A percentile compares a stretch with the other conserved stretches of the same genome.
Evolutionary conservation across 441 rosid species (phyloP).

Genomic region (Pelargonium fulgidum): DNA sequence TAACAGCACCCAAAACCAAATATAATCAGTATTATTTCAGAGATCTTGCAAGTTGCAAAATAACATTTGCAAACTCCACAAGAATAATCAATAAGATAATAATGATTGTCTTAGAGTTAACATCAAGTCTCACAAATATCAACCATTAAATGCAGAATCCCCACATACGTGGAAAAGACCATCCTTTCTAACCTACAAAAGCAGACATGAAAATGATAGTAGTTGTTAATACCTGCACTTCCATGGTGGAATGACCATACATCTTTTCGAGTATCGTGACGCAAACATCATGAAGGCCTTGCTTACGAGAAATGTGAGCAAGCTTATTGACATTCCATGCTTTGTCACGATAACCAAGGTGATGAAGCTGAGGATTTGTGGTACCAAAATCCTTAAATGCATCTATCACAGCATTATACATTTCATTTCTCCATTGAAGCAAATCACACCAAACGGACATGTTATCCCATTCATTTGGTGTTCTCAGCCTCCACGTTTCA

Average conservation of each 20-base stretch:
- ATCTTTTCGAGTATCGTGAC: conserved; percentile 86
- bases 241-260: conserved; percentile 98
- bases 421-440: conserved; percentile 98
- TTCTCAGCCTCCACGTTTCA: conserved; percentile 95
- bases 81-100: not conserved
- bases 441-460: conserved; percentile 96
- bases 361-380: conserved; percentile 81
- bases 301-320: conserved; percentile 92
- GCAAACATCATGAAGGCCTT: conserved; percentile 92
- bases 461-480: conserved; percentile 97
- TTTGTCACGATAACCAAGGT: conserved; percentile 96
- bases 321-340: conserved; percentile 99
- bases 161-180: not conserved
- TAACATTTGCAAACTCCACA: not conserved
- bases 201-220: not conserved
- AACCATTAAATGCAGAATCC: not conserved
- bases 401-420: conserved; percentile 83
- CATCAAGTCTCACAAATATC: not conserved
- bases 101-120: not conserved
- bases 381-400: conserved; percentile 76
- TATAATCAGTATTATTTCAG: too few relatives aligned
- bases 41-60: too few relatives aligned
- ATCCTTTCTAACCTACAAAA: not conserved
- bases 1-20: too few relatives aligned
- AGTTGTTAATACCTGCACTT: conserved; percentile 71